Percentiles rank a stretch among this genome's conserved stretches.
Conservation (phyloP, 768 basidiomycete species). For the Suillus hirtellus region DNA sequence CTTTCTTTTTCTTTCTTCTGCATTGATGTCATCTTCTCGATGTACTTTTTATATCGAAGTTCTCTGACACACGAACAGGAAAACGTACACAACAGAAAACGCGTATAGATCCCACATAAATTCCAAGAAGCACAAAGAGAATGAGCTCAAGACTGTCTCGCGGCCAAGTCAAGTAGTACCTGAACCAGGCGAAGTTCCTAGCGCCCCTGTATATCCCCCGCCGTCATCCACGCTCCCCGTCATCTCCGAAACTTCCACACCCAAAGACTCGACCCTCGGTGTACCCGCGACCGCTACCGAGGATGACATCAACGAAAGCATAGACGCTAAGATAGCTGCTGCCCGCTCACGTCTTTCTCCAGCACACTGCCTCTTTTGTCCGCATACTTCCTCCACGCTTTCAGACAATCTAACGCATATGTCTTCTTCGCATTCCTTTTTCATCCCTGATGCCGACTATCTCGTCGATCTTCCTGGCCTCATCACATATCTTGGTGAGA, state of each 20-base stretch:
- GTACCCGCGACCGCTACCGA: constrained; percentile 43
- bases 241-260: constrained; percentile 5
- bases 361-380: constrained; percentile 86
- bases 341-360: constrained; percentile 63
- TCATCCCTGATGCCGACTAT: constrained; percentile 92
- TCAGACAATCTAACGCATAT: constrained; percentile 83
- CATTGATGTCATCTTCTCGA: constrained; percentile 4
- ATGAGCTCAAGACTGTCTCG: constrained; percentile 51
- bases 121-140: constrained; percentile 89
- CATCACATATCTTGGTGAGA: constrained; percentile 85
- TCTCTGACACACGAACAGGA: constrained; percentile 47
- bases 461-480: constrained; percentile 83
- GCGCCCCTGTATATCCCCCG: constrained; percentile 15
- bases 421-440: constrained; percentile 87
- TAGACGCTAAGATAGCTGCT: constrained; percentile 75
- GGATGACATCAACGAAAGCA: constrained; percentile 50
- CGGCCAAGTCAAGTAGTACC: constrained; percentile 13
- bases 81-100: constrained; percentile 86
- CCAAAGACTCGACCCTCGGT: constrained; percentile 23
- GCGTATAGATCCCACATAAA: constrained; percentile 84
- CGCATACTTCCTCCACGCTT: constrained; percentile 47
- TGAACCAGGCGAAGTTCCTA: constrained; percentile 19
- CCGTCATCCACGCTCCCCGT: constrained; percentile 10
- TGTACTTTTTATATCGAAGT: neutral
- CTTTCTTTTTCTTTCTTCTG: neutral